phyloP scores from a whole-genome alignment of 192 early-diverging fungal species.

The Coemansia sp. region DNA sequence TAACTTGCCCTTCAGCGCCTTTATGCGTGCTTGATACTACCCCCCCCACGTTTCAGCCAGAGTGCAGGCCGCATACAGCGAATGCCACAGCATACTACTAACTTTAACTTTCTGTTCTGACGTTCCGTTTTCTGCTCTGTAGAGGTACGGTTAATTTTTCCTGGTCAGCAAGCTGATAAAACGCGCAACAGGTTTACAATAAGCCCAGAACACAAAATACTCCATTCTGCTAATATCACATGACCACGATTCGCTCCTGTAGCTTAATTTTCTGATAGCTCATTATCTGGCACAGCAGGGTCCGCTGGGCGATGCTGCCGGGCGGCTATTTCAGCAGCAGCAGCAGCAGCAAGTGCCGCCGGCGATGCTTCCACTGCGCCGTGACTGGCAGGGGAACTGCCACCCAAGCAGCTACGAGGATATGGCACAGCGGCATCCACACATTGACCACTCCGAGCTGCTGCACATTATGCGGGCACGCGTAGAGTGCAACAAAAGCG shows the following conservation, averaged over 20 bases:
- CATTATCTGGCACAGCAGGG: constrained; percentile 59
- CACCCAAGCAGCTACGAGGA: constrained; percentile 57
- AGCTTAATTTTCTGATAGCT: constrained; percentile 74
- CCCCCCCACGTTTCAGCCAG: too few species aligned
- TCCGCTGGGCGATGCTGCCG: constrained; percentile 56
- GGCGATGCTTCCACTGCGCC: constrained; percentile 61
- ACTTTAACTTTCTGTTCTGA: too few species aligned
- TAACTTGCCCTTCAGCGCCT: too few species aligned
- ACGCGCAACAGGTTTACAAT: neutral
- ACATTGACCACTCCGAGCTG: constrained; percentile 23
- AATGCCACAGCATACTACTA: too few species aligned
- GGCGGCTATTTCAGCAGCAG: constrained; percentile 40
- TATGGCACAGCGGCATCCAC: constrained; percentile 51
- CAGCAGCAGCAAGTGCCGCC: constrained; percentile 28
- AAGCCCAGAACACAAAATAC: neutral
- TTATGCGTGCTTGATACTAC: too few species aligned
- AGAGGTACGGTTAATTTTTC: neutral
- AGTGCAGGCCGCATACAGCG: too few species aligned
- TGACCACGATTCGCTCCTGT: constrained; percentile 5
- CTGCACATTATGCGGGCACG: constrained; percentile 32
- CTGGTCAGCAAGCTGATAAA: constrained; percentile 1
- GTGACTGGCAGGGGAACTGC: constrained; percentile 67
- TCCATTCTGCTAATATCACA: neutral
- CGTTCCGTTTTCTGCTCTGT: neutral
- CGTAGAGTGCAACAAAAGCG: constrained; percentile 16